Conservation (phyloP, 208 protist genomes). For the Naegleria gruberi region DNA sequence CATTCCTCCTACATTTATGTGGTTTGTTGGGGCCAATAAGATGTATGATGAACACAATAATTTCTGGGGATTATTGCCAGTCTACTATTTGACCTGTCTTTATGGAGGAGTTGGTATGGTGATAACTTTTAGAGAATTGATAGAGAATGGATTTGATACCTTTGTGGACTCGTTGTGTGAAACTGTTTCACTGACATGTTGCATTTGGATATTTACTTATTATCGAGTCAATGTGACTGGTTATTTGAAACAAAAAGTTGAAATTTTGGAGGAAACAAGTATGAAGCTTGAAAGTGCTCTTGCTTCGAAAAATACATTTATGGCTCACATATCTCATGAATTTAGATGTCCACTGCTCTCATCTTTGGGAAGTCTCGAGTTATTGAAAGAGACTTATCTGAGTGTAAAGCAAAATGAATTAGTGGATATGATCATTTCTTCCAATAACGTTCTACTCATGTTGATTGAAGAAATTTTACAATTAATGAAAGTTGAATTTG, state of each 20-base stretch:
- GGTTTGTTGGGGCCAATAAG: no score
- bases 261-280: not conserved
- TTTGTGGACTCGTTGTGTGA: no score
- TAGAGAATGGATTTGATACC: no score
- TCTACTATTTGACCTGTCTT: no score
- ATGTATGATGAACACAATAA: no score
- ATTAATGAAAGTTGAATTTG: not conserved
- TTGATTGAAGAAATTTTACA: not conserved
- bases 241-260: not conserved
- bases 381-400: not conserved
- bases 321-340: not conserved
- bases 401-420: not conserved
- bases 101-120: no score
- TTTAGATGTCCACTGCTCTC: not conserved
- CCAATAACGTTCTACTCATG: not conserved
- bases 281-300: not conserved
- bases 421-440: not conserved
- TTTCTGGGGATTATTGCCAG: no score
- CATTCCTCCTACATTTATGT: no score
- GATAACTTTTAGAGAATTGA: no score
- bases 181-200: no score
- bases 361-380: not conserved
- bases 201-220: no score
- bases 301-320: not conserved
- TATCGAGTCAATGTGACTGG: no score